phyloP scores from a whole-genome alignment of 768 basidiomycete genomes.

The Gelatoporia subvermispora region DNA sequence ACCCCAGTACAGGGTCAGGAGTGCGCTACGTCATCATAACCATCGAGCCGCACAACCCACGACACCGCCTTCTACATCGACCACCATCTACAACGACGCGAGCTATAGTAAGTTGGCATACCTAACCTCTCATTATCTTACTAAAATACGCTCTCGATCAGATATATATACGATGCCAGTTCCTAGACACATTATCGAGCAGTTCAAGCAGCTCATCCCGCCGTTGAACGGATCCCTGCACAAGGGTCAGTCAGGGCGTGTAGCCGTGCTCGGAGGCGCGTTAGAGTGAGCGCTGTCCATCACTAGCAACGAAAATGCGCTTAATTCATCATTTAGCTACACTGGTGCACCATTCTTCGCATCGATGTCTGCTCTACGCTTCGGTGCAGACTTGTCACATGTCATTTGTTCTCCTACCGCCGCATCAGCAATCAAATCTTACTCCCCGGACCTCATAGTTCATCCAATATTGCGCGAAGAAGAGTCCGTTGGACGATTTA shows the following conservation, averaged over 20 bases:
- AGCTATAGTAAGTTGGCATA: too few relatives aligned
- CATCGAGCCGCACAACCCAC: too few relatives aligned
- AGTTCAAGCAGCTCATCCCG: slow-evolving; percentile 81
- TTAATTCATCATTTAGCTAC: slow-evolving; percentile 50
- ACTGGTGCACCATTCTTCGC: slow-evolving; percentile 97
- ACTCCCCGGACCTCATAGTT: slow-evolving; percentile 95
- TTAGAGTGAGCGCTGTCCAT: slow-evolving; percentile 63
- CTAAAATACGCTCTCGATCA: too few relatives aligned
- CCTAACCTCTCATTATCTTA: too few relatives aligned
- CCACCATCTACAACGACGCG: background rate
- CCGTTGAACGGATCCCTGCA: slow-evolving; percentile 85
- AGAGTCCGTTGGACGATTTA: slow-evolving; percentile 31
- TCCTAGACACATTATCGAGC: slow-evolving; percentile 55
- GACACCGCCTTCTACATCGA: too few relatives aligned
- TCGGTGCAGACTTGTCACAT: slow-evolving; percentile 93
- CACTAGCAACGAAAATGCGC: background rate
- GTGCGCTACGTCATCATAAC: too few relatives aligned
- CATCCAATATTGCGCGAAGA: slow-evolving; percentile 83
- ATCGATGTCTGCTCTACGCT: slow-evolving; percentile 81
- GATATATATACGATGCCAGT: slow-evolving; percentile 53
- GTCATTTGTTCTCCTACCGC: slow-evolving; percentile 95
- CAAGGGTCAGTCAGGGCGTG: slow-evolving; percentile 95
- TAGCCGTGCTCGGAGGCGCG: slow-evolving; percentile 92
- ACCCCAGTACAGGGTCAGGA: too few relatives aligned
- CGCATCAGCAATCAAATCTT: slow-evolving; percentile 91